A percentile compares a stretch with the other conserved stretches of the same genome.
Evolutionary conservation across 1,139 yeast genomes (phyloP).

Genomic region (Wickerhamomyces sp.): DNA sequence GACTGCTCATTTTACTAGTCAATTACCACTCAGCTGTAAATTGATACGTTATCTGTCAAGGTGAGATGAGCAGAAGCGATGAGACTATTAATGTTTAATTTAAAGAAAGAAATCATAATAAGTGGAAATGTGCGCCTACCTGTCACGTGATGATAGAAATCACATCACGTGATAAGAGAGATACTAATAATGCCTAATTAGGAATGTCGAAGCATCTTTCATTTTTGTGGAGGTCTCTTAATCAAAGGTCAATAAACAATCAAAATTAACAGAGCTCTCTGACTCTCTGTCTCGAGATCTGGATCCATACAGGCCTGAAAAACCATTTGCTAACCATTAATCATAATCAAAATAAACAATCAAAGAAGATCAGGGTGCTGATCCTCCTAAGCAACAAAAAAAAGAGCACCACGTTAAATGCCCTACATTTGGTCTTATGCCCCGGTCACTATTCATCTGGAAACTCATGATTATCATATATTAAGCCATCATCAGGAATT

Average conservation of each 20-base stretch:
- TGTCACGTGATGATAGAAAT: no score
- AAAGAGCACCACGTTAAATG: conserved; percentile 4
- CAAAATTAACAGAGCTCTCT: not conserved
- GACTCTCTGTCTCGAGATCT: no score
- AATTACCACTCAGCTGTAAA: no score
- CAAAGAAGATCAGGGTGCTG: no score
- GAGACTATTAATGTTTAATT: not conserved
- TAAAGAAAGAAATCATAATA: no score
- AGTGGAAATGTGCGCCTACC: no score
- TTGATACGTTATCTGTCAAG: not conserved
- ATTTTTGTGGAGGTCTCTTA: not conserved
- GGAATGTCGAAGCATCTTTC: not conserved
- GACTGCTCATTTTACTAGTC: not conserved
- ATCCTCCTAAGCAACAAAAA: no score
- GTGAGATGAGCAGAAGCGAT: not conserved
- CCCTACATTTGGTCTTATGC: conserved; percentile 16
- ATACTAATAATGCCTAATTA: not conserved
- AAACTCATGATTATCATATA: conserved; percentile 2
- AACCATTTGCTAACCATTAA: no score
- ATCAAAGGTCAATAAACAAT: not conserved
- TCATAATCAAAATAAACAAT: no score
- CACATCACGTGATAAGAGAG: no score
- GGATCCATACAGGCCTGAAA: no score
- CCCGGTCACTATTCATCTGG: conserved; percentile 21
- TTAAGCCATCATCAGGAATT: not conserved